Base-by-base conservation (phyloP, 345 rosid species). In the Sisymbrium irio region DNA sequence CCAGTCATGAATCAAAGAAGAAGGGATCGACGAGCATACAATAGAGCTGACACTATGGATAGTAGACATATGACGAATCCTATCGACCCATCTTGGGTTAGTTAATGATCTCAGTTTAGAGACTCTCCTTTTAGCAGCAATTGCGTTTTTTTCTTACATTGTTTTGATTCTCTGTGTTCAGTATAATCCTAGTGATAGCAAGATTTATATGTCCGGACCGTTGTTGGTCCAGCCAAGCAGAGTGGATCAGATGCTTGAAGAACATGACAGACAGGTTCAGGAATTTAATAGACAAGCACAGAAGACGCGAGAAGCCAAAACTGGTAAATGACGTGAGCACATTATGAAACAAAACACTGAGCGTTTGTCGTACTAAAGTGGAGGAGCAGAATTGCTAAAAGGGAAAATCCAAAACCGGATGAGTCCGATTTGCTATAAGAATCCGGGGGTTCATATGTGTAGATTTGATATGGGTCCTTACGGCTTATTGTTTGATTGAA, bases 161-260 rank as follows among this genome's bases (percentile, higher is more conserved):
- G 2, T 9, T 53, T 1, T 53, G 63, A 27, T 41, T 53, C 27
- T 40, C 0, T 61, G 40, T 60, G 49, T 67, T 25, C 84, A 88
- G 97, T 79, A 79, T 13, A 72, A 73, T 70, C 50, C 80, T 0
- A 79, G 79, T 74, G 89, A 86, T 63, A 83, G 85, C 85, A 88
- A 83, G 88, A 91, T 94, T n/a, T 94, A 85, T 46, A 76, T 86
- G 46, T 91, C 98, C 0, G 96, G 93, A 67, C 96, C 92, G 4
- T 78, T 88, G 40, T 81, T 91, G 20, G 83, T 59, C 67, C 81
- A 89, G n/a, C 83, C 97, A 12, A 80, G 84, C 77, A 86, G 85
- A 61, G 83, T 88, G 25, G 97, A 91, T 45, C 90, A 88, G 68
- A 86, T 88, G 96, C 88, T 87, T 9, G 88, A 84, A 83, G 99